Base-by-base conservation (phyloP, 257 asterid species). In the Penstemon newberryi region DNA sequence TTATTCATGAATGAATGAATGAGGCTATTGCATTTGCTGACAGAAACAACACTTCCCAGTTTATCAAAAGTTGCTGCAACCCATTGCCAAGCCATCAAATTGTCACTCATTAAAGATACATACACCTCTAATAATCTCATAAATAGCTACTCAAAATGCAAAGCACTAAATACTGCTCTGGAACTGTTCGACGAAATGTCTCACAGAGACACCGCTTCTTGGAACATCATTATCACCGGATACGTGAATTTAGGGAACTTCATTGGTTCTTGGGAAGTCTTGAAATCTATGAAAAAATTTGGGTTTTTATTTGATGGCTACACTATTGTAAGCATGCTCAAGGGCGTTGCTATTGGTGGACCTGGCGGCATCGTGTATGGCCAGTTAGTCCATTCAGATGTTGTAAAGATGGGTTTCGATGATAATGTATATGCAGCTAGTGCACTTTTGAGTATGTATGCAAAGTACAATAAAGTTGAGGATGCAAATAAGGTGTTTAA, bases 121-220 rank as follows among this genome's bases (percentile, higher is more conserved):
- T 89, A 78, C 84, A 60, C 73, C 46, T 87, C 86, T 78, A 92
- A 85, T 65, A 84, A 83, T 39, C 78, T 89, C 75, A 40, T 86
- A 5, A 87, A 81, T 56, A 18, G 79, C 0, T 92, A 92, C 74
- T 13, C 65, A 8, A 87, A 80, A 87, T 85, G 89, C 89, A 61
- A 67, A 38, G 84, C 77, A 2, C 50, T 81, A 45, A 42, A 36
- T 67, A 44, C 57, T 63, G 87, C 96, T 63, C 82, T 70, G 67
- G 84, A 83, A 46, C 64, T 92, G 92, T 92, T 92, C 87, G 86
- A 79, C 73, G 92, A 89, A 56, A 89, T 87, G 93, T 88, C 92
- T 66, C 73, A 78, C 52, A 83, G 80, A 70, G 96, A 92, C 67
- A 80, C 87, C 15, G 89, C 83, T 38, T 84, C 96, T 65, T 89